Conservation (phyloP, 805 yeast genomes). For the Starmera amethionina region DNA sequence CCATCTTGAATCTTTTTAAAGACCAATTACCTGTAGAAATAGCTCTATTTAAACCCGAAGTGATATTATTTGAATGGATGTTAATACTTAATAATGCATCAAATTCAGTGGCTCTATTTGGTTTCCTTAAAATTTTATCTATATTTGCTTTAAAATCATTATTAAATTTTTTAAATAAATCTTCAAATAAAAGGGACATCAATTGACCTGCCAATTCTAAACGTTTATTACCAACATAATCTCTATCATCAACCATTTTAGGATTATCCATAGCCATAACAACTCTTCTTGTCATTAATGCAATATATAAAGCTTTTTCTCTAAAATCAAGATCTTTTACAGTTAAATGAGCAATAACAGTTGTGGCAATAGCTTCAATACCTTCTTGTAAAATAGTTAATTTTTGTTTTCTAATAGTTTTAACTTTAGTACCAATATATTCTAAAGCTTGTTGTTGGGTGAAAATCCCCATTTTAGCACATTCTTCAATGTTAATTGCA, state of each 20-base stretch:
- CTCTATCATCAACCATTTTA: slow-evolving; percentile 95
- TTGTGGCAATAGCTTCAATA: slow-evolving; percentile 90
- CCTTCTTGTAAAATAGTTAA: slow-evolving; percentile 84
- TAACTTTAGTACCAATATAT: slow-evolving; percentile 83
- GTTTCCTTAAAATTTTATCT: slow-evolving; percentile 88
- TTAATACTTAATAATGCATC: slow-evolving; percentile 87
- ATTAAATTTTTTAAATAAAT: slow-evolving; percentile 93
- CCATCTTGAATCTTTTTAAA: slow-evolving; percentile 97
- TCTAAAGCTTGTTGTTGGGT: slow-evolving; percentile 93
- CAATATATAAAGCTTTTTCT: slow-evolving; percentile 89
- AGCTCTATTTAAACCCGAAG: slow-evolving; percentile 91
- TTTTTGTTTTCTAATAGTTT: slow-evolving; percentile 87
- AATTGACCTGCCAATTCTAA: slow-evolving; percentile 95
- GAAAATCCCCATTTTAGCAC: slow-evolving; percentile 72
- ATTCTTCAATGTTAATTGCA: slow-evolving; percentile 89
- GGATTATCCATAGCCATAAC: slow-evolving; percentile 93
- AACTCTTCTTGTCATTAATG: slow-evolving; percentile 94
- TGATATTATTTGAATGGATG: slow-evolving; percentile 86
- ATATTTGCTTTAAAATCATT: slow-evolving; percentile 89
- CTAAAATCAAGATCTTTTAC: slow-evolving; percentile 80
- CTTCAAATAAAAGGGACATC: slow-evolving; percentile 91
- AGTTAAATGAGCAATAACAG: slow-evolving; percentile 90
- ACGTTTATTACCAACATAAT: slow-evolving; percentile 96
- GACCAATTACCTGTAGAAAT: slow-evolving; percentile 99
- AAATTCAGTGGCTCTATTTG: slow-evolving; percentile 89